These are phyloP conservation scores for Xerocomus cyaneibrunnescens DNA, from an alignment of 1,284 basidiomycete genomes.

Conservation along the genomic window DNA sequence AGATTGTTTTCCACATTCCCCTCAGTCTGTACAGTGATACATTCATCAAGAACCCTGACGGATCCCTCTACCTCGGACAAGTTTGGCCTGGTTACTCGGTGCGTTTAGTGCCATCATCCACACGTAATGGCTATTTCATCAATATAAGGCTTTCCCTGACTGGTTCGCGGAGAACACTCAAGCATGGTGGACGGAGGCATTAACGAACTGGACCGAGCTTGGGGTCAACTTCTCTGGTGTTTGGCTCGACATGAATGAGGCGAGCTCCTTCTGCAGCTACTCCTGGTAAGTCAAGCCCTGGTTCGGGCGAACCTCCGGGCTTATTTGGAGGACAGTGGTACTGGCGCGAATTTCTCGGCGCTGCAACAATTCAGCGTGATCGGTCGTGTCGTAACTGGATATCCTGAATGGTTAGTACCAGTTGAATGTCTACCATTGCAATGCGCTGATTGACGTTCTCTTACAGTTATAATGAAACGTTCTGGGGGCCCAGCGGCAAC, in stretches of 20 bases:
- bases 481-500: constrained; percentile 5
- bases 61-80: constrained; percentile 62
- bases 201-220: constrained; percentile 55
- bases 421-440: no score
- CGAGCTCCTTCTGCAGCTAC: constrained; percentile 59
- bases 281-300: constrained; percentile 47
- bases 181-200: constrained; percentile 54
- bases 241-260: constrained; percentile 77
- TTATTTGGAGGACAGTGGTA: not conserved
- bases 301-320: no score
- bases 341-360: constrained; percentile 2
- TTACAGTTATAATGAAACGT: constrained; percentile 1
- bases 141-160: constrained; percentile 54
- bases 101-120: constrained; percentile 1
- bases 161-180: constrained; percentile 62
- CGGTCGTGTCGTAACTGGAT: constrained; percentile 1
- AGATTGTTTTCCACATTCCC: not conserved
- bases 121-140: no score
- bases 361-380: not conserved
- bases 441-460: not conserved
- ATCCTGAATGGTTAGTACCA: constrained; percentile 4
- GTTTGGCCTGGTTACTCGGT: constrained; percentile 57
- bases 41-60: constrained; percentile 65
- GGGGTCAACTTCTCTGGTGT: constrained; percentile 65
- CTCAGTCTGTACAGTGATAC: constrained; percentile 42